These are phyloP conservation scores for Diaporthe batatas DNA, from an alignment of 2,329 filamentous ascomycete genomes.

Conservation along the genomic window DNA sequence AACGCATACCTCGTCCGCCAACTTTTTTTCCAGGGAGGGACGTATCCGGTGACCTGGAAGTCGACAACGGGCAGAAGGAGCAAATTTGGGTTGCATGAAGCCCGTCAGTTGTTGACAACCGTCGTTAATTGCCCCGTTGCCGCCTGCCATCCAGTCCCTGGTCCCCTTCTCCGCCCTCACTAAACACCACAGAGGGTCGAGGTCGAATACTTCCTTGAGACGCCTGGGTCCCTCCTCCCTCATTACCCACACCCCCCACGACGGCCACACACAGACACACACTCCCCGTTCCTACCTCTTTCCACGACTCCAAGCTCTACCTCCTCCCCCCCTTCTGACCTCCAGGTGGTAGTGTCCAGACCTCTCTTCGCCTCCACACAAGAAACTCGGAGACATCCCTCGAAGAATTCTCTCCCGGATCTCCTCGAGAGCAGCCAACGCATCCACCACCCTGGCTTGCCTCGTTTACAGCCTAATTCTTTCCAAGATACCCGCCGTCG, in stretches of 20 bases:
- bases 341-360: conserved; percentile 26
- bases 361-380: conserved; percentile 8
- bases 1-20: conserved; percentile 33
- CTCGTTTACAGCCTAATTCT: conserved; percentile 23
- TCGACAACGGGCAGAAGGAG: conserved; percentile 34
- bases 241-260: conserved; percentile 30
- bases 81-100: conserved; percentile 24
- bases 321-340: conserved; percentile 30
- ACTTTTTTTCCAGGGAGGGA: conserved; percentile 23
- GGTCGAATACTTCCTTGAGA: conserved; percentile 20
- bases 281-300: conserved; percentile 13
- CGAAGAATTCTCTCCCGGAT: conserved; percentile 25
- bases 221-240: conserved; percentile 9
- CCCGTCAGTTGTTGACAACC: conserved; percentile 31
- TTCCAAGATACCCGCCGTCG: conserved; percentile 41
- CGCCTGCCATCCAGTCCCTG: not conserved
- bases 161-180: not conserved
- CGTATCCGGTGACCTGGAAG: conserved; percentile 29
- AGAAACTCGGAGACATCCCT: conserved; percentile 1
- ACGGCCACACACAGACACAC: conserved; percentile 5
- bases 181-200: conserved; percentile 14
- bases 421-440: conserved; percentile 28
- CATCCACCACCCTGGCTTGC: not conserved
- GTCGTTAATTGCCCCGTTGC: conserved; percentile 19
- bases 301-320: conserved; percentile 1